These are phyloP conservation scores for Chalara sp. DNA, from an alignment of 2,329 filamentous ascomycete genomes.

Conservation along the genomic window DNA sequence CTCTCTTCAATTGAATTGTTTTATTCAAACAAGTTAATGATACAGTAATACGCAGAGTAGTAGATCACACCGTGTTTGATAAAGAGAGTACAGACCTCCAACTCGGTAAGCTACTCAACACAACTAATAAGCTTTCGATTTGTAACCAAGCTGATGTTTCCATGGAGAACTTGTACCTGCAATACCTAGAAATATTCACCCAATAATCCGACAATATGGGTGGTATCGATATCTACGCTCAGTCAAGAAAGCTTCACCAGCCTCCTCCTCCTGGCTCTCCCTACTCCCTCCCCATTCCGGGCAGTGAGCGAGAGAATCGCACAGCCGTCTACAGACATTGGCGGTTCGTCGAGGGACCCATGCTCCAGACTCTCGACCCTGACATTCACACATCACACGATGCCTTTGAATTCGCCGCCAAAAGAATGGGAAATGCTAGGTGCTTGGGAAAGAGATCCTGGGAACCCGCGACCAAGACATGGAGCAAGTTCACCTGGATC, in stretches of 20 bases:
- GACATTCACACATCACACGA: slow-evolving; percentile 69
- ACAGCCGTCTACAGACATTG: slow-evolving; percentile 78
- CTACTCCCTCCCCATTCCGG: slow-evolving; percentile 72
- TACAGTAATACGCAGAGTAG: too few relatives aligned
- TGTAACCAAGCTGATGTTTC: too few relatives aligned
- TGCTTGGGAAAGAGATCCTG: slow-evolving; percentile 80
- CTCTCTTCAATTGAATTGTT: too few relatives aligned
- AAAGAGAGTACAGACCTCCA: too few relatives aligned
- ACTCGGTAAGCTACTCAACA: too few relatives aligned
- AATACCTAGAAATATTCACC: too few relatives aligned
- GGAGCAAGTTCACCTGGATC: slow-evolving; percentile 72
- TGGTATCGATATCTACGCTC: background rate
- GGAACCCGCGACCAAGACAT: slow-evolving; percentile 66
- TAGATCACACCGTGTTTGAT: too few relatives aligned
- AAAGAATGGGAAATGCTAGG: slow-evolving; percentile 55
- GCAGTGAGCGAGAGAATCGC: slow-evolving; percentile 65
- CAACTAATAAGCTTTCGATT: too few relatives aligned
- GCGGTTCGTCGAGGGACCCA: slow-evolving; percentile 62
- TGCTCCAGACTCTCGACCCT: slow-evolving; percentile 68
- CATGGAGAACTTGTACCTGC: too few relatives aligned
- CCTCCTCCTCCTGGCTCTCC: slow-evolving; percentile 37
- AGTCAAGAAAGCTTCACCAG: background rate
- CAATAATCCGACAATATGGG: background rate
- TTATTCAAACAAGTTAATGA: too few relatives aligned
- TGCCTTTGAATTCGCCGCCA: slow-evolving; percentile 64